Evolutionary conservation across 257 asterid genomes (phyloP).

Genomic region (Mentha longifolia): DNA sequence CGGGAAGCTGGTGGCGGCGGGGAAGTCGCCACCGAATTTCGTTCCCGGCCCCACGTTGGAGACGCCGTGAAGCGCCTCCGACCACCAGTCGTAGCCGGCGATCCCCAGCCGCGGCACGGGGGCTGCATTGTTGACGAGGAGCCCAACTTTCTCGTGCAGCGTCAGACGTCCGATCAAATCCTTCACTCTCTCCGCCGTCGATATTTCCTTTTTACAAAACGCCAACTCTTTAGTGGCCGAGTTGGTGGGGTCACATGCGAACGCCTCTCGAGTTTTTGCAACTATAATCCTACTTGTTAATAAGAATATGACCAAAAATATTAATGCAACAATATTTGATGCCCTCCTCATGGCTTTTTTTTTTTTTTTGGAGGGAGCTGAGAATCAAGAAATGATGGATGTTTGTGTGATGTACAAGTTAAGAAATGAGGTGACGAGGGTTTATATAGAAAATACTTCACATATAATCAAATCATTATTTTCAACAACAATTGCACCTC

Average conservation of each 20-base stretch:
- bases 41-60: conserved; percentile 82
- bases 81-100: conserved; percentile 83
- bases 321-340: conserved; percentile 18
- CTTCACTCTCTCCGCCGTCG: conserved; percentile 49
- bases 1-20: conserved; percentile 92
- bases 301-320: neutral
- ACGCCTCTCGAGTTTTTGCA: conserved; percentile 43
- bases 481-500: conserved; percentile 8
- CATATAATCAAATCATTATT: conserved; percentile 28
- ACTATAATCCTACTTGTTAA: neutral
- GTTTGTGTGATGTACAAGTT: conserved; percentile 4
- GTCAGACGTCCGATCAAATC: conserved; percentile 74
- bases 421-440: conserved; percentile 20
- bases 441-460: conserved; percentile 34
- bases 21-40: conserved; percentile 65
- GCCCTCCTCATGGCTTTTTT: conserved; percentile 29
- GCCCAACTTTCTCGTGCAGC: conserved; percentile 69
- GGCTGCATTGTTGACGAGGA: conserved; percentile 60
- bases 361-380: neutral
- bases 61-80: conserved; percentile 92
- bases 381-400: neutral
- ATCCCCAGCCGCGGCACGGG: conserved; percentile 77
- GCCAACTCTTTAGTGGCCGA: conserved; percentile 36
- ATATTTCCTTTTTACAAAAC: conserved; percentile 48
- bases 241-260: conserved; percentile 63